Percentiles rank a stretch among this genome's conserved stretches.
Conservation (phyloP, 306 rosid species). For the Ceratonia siliqua region DNA sequence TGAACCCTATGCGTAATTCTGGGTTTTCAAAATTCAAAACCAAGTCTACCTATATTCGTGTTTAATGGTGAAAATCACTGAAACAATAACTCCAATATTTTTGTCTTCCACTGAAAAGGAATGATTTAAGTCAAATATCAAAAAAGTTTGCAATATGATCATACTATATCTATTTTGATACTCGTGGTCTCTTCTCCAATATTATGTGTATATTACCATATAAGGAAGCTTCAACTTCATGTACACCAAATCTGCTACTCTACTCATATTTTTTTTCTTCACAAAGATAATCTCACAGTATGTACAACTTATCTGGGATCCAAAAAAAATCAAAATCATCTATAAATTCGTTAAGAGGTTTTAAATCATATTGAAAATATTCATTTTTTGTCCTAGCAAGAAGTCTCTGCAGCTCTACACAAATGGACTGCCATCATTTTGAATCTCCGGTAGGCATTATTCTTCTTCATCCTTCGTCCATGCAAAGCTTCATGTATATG, state of each 20-base stretch:
- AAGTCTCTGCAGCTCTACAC: neutral
- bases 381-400: neutral
- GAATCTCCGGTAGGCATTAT: conserved; percentile 27
- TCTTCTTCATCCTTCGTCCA: neutral
- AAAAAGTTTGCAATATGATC: neutral
- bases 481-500: neutral
- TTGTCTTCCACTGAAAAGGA: neutral
- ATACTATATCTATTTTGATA: neutral
- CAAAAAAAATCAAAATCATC: neutral
- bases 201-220: neutral
- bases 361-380: neutral
- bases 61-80: neutral
- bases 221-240: too few relatives aligned
- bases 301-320: neutral
- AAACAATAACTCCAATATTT: neutral
- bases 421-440: conserved; percentile 9
- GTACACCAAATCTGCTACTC: neutral
- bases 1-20: neutral
- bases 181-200: neutral
- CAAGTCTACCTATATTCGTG: neutral
- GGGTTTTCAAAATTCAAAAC: neutral
- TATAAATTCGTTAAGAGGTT: neutral
- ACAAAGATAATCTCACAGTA: neutral
- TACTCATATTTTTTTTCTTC: neutral
- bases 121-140: neutral